Base-by-base conservation (phyloP, 2,329 filamentous ascomycete species). In the Knufia petricola region DNA sequence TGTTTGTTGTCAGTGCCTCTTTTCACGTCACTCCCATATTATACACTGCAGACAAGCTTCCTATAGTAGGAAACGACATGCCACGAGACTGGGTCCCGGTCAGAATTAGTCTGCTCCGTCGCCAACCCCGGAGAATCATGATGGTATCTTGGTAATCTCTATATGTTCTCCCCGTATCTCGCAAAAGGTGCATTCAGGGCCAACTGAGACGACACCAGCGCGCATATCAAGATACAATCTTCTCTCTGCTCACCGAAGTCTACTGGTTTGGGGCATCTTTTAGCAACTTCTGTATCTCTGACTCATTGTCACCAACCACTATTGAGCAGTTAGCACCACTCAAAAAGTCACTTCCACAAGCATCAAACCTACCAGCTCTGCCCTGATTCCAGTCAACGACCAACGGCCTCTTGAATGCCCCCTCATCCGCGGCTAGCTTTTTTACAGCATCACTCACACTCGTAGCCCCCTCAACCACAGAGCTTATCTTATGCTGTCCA, bases 341-440 rank as follows among this genome's bases (percentile, higher is more conserved):
- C 45, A 23, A n/a, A 24, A 30, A 44, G 46, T 9, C 13, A 19
- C 7, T 3, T 8, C 38, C 26, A 38, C 19, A 28, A 47, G 26
- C 20, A 49, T 15, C 19, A 24, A 47, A 63, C 69, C 48, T 66
- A 69, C 85, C 73, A 40, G 82, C 90, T 65, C 81, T 85, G 55
- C 89, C 92, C 65, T 90, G 89, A 64, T 84, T 87, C 92, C 92
- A 96, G 65, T 96, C 90, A 46, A 96, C 90, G 50, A 92, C 86
- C 64, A 95, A 69, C 21, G 90, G 90, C 57, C 82, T 71, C 60
- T 84, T 71, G 65, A 96, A 89, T 59, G 66, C 78, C 24, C 79
- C 74, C 1, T 70, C 68, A 66, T 77, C 82, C 67, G 84, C 75
- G 65, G 84, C 85, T 61, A 94, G 81, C 68, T 78, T 84, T 68